Evolutionary conservation across 2,329 filamentous ascomycete species (phyloP).

Genomic region (Fusarium coffeatum): DNA sequence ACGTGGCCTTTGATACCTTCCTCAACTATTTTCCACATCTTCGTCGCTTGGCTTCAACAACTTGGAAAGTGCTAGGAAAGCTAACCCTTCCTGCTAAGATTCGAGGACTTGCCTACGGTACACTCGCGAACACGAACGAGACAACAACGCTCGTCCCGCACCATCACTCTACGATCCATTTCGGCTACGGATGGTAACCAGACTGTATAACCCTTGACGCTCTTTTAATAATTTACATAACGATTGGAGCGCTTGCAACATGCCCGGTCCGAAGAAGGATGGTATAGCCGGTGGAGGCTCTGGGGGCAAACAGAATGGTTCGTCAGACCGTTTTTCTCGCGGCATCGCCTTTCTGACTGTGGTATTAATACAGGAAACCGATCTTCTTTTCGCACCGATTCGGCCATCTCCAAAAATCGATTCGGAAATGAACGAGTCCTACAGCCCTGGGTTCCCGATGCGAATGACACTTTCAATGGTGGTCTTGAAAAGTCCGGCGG

Average conservation of each 20-base stretch:
- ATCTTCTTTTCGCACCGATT: slow-evolving; percentile 83
- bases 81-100: slow-evolving; percentile 22
- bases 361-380: slow-evolving; percentile 66
- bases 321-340: slow-evolving; percentile 17
- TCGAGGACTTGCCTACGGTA: slow-evolving; percentile 21
- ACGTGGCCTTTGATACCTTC: slow-evolving; percentile 38
- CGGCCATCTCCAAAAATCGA: slow-evolving; percentile 83
- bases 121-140: slow-evolving; percentile 31
- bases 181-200: slow-evolving; percentile 44
- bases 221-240: slow-evolving; percentile 42
- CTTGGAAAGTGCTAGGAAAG: slow-evolving; percentile 12
- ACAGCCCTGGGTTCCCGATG: slow-evolving; percentile 82
- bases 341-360: slow-evolving; percentile 21
- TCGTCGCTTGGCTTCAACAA: neutral
- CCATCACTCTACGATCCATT: slow-evolving; percentile 30
- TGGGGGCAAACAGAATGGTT: slow-evolving; percentile 55
- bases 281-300: slow-evolving; percentile 48
- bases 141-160: slow-evolving; percentile 21
- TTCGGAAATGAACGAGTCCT: slow-evolving; percentile 78
- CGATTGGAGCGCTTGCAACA: slow-evolving; percentile 45
- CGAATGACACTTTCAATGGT: slow-evolving; percentile 70
- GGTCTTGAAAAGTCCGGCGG: slow-evolving; percentile 73
- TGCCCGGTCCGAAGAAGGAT: slow-evolving; percentile 57
- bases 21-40: slow-evolving; percentile 2
- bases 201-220: slow-evolving; percentile 35